Evolutionary conservation across 768 basidiomycete species (phyloP).

Genomic region (Boletus rubropictus): DNA sequence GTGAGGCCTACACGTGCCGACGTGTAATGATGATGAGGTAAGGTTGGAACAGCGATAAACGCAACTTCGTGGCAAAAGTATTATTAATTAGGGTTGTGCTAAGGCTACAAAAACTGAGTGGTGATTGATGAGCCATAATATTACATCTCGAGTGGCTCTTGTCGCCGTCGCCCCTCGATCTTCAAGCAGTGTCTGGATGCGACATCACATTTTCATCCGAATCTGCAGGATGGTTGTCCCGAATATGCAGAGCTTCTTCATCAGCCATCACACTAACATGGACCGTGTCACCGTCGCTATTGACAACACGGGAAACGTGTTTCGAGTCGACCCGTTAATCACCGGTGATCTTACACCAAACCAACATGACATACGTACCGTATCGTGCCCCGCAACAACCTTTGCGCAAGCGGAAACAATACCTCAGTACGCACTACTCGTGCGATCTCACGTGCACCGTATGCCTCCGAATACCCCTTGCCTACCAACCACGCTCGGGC

Average conservation of each 20-base stretch:
- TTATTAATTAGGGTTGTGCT: too few relatives aligned
- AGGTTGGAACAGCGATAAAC: too few relatives aligned
- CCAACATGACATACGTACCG: conserved; percentile 37
- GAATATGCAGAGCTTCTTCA: conserved; percentile 43
- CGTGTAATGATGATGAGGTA: too few relatives aligned
- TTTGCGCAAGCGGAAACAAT: conserved; percentile 75
- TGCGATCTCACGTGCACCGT: conserved; percentile 85
- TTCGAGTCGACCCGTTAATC: not conserved
- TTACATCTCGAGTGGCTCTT: not conserved
- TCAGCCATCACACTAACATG: conserved; percentile 44
- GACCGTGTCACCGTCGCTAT: conserved; percentile 61
- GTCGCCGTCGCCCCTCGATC: not conserved
- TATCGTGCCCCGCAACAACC: conserved; percentile 73
- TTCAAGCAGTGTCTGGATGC: not conserved
- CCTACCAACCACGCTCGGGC: conserved; percentile 66
- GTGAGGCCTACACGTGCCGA: too few relatives aligned
- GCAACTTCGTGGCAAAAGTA: not conserved
- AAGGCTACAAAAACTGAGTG: not conserved
- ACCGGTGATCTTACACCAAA: not conserved
- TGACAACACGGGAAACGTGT: not conserved
- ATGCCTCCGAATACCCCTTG: conserved; percentile 77
- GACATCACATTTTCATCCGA: conserved; percentile 10
- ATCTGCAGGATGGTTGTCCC: conserved; percentile 59
- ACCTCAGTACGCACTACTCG: conserved; percentile 81
- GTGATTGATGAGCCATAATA: not conserved